Conservation (phyloP, 1,139 yeast species). For the Magnusiomyces suaveolens region DNA sequence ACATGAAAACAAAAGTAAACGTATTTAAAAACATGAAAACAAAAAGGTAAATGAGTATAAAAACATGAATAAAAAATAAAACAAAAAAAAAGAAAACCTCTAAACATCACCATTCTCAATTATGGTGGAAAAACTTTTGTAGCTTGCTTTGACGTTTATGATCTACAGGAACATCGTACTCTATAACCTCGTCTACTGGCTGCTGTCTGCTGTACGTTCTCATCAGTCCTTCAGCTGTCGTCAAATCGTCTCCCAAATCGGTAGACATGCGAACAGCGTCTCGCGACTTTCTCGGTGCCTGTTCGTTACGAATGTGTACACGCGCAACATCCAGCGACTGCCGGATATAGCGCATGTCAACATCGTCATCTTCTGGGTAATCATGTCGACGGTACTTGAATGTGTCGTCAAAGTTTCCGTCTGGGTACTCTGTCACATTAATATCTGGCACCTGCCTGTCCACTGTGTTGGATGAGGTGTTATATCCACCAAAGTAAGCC, state of each 20-base stretch:
- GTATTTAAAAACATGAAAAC: too few relatives aligned
- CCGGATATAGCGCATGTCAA: constrained; percentile 8
- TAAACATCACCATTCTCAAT: too few relatives aligned
- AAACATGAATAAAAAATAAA: too few relatives aligned
- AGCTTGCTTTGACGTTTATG: too few relatives aligned
- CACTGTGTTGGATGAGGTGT: not conserved
- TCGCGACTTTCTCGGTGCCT: constrained; percentile 20
- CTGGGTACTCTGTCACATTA: too few relatives aligned
- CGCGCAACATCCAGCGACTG: constrained; percentile 17
- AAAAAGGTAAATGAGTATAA: too few relatives aligned
- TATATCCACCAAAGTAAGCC: not conserved
- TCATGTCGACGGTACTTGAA: constrained; percentile 1
- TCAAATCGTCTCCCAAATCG: constrained; percentile 22
- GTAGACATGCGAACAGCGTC: constrained; percentile 24
- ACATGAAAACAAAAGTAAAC: too few relatives aligned
- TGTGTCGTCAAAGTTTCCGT: too few relatives aligned
- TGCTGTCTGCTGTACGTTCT: constrained; percentile 8
- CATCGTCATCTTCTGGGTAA: constrained; percentile 6
- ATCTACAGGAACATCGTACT: not conserved
- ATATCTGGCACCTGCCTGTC: too few relatives aligned
- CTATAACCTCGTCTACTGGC: constrained; percentile 7
- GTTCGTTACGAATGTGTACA: constrained; percentile 23
- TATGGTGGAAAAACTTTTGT: too few relatives aligned
- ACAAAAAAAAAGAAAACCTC: too few relatives aligned
- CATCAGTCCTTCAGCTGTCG: constrained; percentile 26